Base-by-base conservation (phyloP, 208 protist species). In the Acanthamoeba divionensis region DNA sequence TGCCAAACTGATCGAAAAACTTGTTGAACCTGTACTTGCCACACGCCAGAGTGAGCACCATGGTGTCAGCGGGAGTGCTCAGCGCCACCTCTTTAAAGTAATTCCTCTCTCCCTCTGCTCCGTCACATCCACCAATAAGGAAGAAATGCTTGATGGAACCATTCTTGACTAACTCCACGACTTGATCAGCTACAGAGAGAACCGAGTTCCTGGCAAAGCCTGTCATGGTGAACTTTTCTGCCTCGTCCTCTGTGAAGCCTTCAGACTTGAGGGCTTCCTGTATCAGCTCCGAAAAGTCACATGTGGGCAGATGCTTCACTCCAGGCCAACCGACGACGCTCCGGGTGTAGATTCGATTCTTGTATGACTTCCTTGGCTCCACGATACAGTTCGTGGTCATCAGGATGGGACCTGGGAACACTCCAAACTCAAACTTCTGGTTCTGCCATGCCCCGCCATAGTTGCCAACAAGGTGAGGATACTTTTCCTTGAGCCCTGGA, bases 321-420 rank as follows among this genome's bases (percentile, higher is more conserved):
- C 91, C 91, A 26, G 60, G 63, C 31, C 75, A 91, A 26, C 90
- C 90, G 6, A 82, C 73, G 18, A 62, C 44, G 13, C 60, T 79
- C 47, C 88, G 31, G 93, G 21, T 96, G 73, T 95, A 98, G 36
- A 97, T 89, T 33, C 95, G 89, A 24, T 97, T 90, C 44, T 87
- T 91, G 71, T 98, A 98, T 12, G 38, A 60, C 33, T 91, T 55
- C 2, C 45, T 1, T 9, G 96, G 95, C 63, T 89, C 87, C 45
- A 95, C 93, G 29, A 97, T 62, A 92, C 97, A 98, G 89, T 98
- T 98, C 47, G 97, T 97, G 13, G 96, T 98, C 92, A 98, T 96
- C 0, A 98, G n/a, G 41, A 98, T 96, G n/a, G 96, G 60, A 0
- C 97, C 97, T 24, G 95, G 96, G 87, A 98, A 97, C 15, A 31